These are phyloP conservation scores for Theobroma grandiflorum DNA, from an alignment of 441 rosid genomes.

Conservation along the genomic window DNA sequence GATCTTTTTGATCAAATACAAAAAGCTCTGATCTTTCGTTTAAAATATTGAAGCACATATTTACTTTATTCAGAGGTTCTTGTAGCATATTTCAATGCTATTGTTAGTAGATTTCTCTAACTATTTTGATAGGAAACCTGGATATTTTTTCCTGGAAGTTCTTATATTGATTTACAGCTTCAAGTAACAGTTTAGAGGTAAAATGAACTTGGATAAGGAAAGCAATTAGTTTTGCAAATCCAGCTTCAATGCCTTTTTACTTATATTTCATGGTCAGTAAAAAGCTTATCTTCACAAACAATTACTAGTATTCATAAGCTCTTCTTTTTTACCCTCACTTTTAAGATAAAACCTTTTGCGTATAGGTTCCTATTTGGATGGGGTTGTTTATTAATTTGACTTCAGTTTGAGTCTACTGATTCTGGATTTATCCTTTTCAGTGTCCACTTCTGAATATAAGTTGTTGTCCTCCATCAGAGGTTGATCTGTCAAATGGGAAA, in stretches of 20 bases:
- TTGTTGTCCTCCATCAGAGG: constrained; percentile 63
- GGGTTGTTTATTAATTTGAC: constrained; percentile 3
- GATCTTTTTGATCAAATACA: background rate
- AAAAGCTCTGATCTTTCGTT: background rate
- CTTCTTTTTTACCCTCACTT: background rate
- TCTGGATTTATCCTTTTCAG: constrained; percentile 37
- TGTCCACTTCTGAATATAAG: constrained; percentile 64
- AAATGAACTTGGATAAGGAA: background rate
- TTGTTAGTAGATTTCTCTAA: background rate
- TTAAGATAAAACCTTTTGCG: background rate
- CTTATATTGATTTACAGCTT: background rate
- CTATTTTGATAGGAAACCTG: background rate
- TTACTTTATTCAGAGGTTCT: constrained; percentile 1
- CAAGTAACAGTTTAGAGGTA: background rate
- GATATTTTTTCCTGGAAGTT: constrained; percentile 5
- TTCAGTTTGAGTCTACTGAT: constrained; percentile 18
- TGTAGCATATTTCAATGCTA: constrained; percentile 16
- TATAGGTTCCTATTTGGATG: background rate
- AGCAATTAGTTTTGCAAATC: background rate
- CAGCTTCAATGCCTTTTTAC: background rate
- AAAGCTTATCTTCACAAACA: background rate
- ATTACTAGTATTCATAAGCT: background rate
- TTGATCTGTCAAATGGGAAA: constrained; percentile 51
- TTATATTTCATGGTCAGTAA: background rate
- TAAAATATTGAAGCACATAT: background rate